phyloP scores from a whole-genome alignment of 176 grass and related monocot species.

The Thinopyrum elongatum region DNA sequence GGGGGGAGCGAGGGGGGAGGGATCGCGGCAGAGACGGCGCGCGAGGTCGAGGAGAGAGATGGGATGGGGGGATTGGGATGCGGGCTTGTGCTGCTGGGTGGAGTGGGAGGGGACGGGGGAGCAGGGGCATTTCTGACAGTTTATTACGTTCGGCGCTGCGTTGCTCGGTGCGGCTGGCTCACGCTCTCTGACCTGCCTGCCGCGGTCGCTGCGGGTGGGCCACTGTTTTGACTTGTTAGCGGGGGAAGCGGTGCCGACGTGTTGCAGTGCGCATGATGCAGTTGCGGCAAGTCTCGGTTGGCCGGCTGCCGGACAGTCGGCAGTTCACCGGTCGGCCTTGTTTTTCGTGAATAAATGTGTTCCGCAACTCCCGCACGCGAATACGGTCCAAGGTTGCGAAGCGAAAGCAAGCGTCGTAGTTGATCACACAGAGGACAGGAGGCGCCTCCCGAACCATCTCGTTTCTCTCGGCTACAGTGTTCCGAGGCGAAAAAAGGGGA shows the following conservation, averaged over 20 bases:
- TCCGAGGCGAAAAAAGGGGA: no score
- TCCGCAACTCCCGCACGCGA: no score
- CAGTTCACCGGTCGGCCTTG: background rate
- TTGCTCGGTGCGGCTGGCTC: background rate
- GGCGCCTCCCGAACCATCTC: no score
- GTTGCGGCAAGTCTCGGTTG: background rate
- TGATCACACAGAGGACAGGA: no score
- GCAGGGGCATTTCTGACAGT: constrained; percentile 14
- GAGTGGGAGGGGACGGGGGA: constrained; percentile 23
- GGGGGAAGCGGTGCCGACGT: background rate
- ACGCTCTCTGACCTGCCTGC: background rate
- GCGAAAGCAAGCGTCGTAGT: no score
- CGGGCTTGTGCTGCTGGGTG: constrained; percentile 30
- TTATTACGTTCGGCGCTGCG: background rate
- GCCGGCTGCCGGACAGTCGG: background rate
- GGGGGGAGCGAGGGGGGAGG: constrained; percentile 4
- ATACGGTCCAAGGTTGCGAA: no score
- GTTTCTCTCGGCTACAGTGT: no score
- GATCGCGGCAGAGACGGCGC: constrained; percentile 35
- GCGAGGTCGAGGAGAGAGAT: constrained; percentile 14
- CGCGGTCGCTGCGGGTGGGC: constrained; percentile 25
- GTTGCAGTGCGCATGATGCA: no score
- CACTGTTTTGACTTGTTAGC: background rate
- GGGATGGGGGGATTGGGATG: background rate
- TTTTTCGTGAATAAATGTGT: no score